A percentile compares a stretch with the other conserved stretches of the same genome.
phyloP scores from a whole-genome alignment of 352 stramenopile genomes.

The Pythium rhizo-oryzae region DNA sequence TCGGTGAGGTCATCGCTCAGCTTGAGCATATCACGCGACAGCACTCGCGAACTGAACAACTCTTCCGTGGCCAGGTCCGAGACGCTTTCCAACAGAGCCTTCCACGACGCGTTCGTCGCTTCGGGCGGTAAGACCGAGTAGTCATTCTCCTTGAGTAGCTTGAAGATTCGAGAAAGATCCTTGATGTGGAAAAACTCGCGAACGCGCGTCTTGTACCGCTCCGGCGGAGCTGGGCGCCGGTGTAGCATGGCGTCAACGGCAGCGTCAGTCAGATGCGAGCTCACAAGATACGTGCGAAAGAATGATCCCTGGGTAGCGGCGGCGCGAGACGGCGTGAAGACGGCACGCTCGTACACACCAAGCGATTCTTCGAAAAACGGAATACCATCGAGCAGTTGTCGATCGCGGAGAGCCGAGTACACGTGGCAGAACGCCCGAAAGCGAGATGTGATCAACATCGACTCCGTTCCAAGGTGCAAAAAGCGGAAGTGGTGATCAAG shows the following conservation, averaged over 20 bases:
- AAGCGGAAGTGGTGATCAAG: constrained; percentile 35
- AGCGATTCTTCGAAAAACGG: constrained; percentile 14
- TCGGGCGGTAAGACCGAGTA: constrained; percentile 24
- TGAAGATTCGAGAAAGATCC: constrained; percentile 25
- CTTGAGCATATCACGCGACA: constrained; percentile 37
- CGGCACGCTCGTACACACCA: constrained; percentile 11
- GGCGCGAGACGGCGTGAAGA: constrained; percentile 36
- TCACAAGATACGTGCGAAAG: constrained; percentile 32
- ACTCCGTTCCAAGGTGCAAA: constrained; percentile 26
- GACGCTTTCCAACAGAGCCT: constrained; percentile 2
- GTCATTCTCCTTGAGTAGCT: constrained; percentile 32
- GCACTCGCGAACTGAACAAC: constrained; percentile 33
- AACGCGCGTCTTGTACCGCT: constrained; percentile 21
- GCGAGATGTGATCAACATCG: constrained; percentile 25
- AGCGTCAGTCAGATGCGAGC: constrained; percentile 27
- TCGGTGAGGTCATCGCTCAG: constrained; percentile 34
- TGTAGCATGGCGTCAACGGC: constrained; percentile 32
- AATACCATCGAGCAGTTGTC: constrained; percentile 10
- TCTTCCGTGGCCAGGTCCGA: constrained; percentile 27
- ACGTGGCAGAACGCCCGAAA: constrained; percentile 15
- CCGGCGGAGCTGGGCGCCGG: not conserved
- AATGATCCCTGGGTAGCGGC: constrained; percentile 31
- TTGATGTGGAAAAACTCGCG: constrained; percentile 28
- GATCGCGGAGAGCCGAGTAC: constrained; percentile 14
- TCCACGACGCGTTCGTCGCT: constrained; percentile 5